Evolutionary conservation across 768 basidiomycete genomes (phyloP).

Genomic region (Mycena capillaripes): DNA sequence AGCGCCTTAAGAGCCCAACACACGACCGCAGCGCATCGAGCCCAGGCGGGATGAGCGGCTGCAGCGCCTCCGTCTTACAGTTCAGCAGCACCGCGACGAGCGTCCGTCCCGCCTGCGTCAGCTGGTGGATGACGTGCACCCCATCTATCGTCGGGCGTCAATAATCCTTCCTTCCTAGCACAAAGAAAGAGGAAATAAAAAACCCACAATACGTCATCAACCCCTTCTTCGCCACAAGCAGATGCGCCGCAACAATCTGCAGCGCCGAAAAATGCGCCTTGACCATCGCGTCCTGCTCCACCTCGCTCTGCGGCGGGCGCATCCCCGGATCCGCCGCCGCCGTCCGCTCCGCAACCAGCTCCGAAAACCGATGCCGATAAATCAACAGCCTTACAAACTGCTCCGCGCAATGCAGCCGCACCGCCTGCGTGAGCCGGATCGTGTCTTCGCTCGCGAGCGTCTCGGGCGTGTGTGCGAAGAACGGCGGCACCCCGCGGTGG

Average conservation of each 20-base stretch:
- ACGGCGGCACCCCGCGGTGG: constrained; percentile 74
- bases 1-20: constrained; percentile 87
- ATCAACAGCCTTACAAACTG: constrained; percentile 91
- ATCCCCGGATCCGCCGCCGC: constrained; percentile 55
- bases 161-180: not conserved
- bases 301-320: constrained; percentile 70
- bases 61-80: constrained; percentile 84
- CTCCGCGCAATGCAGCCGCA: constrained; percentile 88
- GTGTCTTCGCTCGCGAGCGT: constrained; percentile 89
- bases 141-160: constrained; percentile 69
- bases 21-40: constrained; percentile 91
- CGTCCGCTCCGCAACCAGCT: constrained; percentile 79
- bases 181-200: constrained; percentile 23
- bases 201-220: constrained; percentile 94
- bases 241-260: constrained; percentile 85
- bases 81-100: constrained; percentile 90
- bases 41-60: constrained; percentile 83
- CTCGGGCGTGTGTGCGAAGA: constrained; percentile 86
- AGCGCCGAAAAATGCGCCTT: constrained; percentile 84
- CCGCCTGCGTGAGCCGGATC: constrained; percentile 90
- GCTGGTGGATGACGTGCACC: constrained; percentile 95
- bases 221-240: constrained; percentile 88
- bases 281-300: constrained; percentile 84
- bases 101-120: constrained; percentile 94
- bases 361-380: constrained; percentile 88